phyloP scores from a whole-genome alignment of 2,329 filamentous ascomycete species.

The Aspergillus latus region DNA sequence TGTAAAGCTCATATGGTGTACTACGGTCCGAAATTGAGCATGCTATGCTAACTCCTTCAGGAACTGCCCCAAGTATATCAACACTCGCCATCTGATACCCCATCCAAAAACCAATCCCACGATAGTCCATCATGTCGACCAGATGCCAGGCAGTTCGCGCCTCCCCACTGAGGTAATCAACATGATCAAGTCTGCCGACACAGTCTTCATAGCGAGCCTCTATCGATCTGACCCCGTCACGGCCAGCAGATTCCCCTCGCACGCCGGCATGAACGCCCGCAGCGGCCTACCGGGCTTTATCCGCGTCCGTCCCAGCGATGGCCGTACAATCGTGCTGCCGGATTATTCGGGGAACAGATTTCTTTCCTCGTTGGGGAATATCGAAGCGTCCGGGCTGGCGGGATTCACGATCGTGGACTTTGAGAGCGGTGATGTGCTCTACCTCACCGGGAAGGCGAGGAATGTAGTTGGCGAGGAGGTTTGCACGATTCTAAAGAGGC shows the following conservation, averaged over 20 bases:
- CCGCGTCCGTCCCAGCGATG: not conserved
- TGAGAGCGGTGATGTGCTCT: conserved; percentile 24
- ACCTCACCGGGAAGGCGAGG: conserved; percentile 24
- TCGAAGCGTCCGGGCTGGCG: conserved; percentile 19
- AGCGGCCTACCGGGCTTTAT: conserved; percentile 1
- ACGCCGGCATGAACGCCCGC: conserved; percentile 11
- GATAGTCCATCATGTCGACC: not conserved
- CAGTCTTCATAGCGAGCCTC: conserved; percentile 1
- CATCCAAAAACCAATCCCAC: not conserved
- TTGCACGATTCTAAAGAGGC: not conserved
- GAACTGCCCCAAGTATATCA: conserved; percentile 10
- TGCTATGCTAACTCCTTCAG: no score
- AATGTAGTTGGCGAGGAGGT: conserved; percentile 6
- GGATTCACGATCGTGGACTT: conserved; percentile 26
- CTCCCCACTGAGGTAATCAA: not conserved
- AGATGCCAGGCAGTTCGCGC: not conserved
- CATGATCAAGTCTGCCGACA: conserved; percentile 2
- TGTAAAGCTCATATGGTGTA: no score
- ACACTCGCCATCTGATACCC: not conserved
- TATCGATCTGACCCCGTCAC: not conserved
- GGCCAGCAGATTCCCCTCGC: not conserved
- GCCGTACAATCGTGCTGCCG: not conserved
- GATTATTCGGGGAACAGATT: conserved; percentile 9
- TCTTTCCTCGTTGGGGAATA: conserved; percentile 19
- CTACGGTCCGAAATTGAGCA: no score